Percentiles rank a stretch among this genome's conserved stretches.
Evolutionary conservation across 108 stramenopile genomes (phyloP).

Genomic region (Nitzschia palea): DNA sequence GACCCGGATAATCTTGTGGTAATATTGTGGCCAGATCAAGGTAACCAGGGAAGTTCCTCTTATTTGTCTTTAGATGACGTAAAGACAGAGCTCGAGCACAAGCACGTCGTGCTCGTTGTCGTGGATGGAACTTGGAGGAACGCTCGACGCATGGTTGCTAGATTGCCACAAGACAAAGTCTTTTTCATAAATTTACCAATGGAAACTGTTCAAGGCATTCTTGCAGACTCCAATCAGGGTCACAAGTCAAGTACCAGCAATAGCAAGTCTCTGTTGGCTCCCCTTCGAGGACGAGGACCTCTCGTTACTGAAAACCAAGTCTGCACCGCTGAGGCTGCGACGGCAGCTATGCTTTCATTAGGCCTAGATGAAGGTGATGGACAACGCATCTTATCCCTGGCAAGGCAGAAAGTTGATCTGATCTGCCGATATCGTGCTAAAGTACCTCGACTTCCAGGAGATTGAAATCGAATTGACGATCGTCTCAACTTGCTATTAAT

Average conservation of each 20-base stretch:
- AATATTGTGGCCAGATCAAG: constrained; percentile 43
- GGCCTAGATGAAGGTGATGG: neutral
- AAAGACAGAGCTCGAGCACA: neutral
- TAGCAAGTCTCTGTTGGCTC: constrained; percentile 28
- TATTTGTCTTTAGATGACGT: neutral
- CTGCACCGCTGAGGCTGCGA: constrained; percentile 26
- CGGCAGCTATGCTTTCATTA: constrained; percentile 4
- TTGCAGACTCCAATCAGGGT: neutral
- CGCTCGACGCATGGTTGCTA: constrained; percentile 49
- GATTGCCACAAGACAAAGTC: constrained; percentile 10
- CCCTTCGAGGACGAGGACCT: constrained; percentile 35
- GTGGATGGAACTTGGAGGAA: constrained; percentile 57
- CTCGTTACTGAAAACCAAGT: neutral
- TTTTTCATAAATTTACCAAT: neutral
- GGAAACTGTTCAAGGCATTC: neutral
- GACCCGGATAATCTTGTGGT: constrained; percentile 21
- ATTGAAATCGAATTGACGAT: no score
- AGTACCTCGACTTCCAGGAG: no score
- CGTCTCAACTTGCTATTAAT: no score
- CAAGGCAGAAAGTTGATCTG: constrained; percentile 14
- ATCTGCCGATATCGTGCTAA: constrained; percentile 21
- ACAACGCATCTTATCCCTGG: neutral
- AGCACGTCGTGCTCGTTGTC: constrained; percentile 23
- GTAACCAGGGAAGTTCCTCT: neutral
- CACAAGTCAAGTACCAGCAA: neutral